Evolutionary conservation across 306 rosid genomes (phyloP).

Genomic region (Pueraria montana): DNA sequence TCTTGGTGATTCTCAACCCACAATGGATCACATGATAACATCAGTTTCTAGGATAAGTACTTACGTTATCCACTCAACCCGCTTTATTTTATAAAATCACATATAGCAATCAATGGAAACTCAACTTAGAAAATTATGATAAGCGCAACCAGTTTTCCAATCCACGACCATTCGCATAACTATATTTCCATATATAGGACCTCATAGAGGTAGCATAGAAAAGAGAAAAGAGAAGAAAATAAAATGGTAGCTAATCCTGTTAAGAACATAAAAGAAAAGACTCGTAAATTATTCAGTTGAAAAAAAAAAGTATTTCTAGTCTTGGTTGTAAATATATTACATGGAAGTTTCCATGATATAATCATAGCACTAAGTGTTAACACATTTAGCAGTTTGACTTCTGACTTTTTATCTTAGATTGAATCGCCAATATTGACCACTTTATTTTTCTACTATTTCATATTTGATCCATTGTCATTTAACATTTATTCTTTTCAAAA

Average conservation of each 20-base stretch:
- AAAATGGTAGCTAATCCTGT: neutral
- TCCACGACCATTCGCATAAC: neutral
- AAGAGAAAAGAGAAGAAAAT: neutral
- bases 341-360: neutral
- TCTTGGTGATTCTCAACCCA: neutral
- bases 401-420: neutral
- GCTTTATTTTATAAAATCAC: neutral
- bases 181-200: neutral
- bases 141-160: too few species aligned
- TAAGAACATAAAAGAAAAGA: neutral
- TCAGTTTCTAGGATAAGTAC: neutral
- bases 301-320: neutral
- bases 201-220: neutral
- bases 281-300: neutral
- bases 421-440: constrained; percentile 18
- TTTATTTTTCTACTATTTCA: neutral
- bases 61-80: neutral
- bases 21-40: neutral
- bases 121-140: neutral
- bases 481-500: neutral
- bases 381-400: constrained; percentile 11
- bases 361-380: neutral
- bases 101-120: neutral
- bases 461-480: neutral
- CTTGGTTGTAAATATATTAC: neutral